These are phyloP conservation scores for Sequoia sempervirens DNA, from an alignment of 75 land plant species.

Conservation along the genomic window DNA sequence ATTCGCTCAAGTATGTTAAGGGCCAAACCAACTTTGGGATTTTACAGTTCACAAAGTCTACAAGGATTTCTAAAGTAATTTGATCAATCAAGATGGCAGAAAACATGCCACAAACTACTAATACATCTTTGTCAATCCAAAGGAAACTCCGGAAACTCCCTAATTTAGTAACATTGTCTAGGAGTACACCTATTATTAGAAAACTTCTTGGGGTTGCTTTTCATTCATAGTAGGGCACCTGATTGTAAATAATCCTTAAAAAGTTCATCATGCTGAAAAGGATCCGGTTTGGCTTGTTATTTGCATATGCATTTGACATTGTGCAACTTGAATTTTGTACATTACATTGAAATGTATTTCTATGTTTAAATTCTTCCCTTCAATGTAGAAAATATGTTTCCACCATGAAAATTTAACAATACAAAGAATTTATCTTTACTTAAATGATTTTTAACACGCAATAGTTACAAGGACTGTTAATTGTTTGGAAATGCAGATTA, in stretches of 20 bases:
- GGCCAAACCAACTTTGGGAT: neutral
- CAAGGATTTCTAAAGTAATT: neutral
- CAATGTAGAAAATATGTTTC: neutral
- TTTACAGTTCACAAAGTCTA: neutral
- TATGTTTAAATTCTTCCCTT: neutral
- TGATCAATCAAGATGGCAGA: neutral
- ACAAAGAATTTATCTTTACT: neutral
- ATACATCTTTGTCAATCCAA: neutral
- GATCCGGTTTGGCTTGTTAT: neutral
- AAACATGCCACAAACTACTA: neutral
- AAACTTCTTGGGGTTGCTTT: neutral
- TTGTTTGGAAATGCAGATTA: slow-evolving; percentile 56
- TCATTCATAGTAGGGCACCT: neutral
- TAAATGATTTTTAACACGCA: neutral
- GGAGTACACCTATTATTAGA: neutral
- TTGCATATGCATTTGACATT: neutral
- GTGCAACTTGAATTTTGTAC: neutral
- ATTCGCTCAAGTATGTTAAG: neutral
- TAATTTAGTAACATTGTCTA: neutral
- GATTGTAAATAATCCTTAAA: neutral
- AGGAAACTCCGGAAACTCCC: neutral
- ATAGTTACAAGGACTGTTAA: neutral
- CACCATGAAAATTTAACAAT: neutral
- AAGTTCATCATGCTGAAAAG: neutral
- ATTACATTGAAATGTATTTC: neutral